Evolutionary conservation across 345 rosid genomes (phyloP).

Genomic region (Excoecaria cochinchinensis): DNA sequence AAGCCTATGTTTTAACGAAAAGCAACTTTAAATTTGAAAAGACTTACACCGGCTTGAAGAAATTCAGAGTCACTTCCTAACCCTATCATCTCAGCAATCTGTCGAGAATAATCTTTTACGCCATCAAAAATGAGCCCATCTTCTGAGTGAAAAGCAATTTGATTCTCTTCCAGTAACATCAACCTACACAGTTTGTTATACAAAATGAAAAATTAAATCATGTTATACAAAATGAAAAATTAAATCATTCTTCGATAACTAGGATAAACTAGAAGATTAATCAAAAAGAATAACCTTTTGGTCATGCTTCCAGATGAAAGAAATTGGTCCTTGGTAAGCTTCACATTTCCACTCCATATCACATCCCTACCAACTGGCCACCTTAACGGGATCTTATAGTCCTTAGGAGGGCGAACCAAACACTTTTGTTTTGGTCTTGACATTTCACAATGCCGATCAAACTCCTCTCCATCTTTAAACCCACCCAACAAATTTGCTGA

Average conservation of each 20-base stretch:
- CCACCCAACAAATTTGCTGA: constrained; percentile 72
- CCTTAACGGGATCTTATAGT: constrained; percentile 83
- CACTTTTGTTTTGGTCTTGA: constrained; percentile 51
- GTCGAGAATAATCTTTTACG: constrained; percentile 92
- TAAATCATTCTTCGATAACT: neutral
- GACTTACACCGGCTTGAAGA: constrained; percentile 89
- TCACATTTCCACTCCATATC: constrained; percentile 95
- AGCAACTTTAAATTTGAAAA: constrained; percentile 21
- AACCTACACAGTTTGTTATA: constrained; percentile 41
- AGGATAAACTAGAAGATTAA: constrained; percentile 1
- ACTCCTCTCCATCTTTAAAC: constrained; percentile 78
- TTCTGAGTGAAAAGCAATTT: constrained; percentile 90
- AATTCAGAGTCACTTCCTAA: constrained; percentile 87
- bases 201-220: constrained; percentile 4
- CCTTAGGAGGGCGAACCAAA: constrained; percentile 89
- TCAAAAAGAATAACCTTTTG: constrained; percentile 52
- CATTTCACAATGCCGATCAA: constrained; percentile 85
- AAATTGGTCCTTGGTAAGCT: constrained; percentile 92
- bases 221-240: constrained; percentile 4
- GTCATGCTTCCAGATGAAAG: constrained; percentile 98
- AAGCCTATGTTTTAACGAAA: constrained; percentile 6
- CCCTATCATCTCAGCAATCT: constrained; percentile 96
- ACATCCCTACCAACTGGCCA: constrained; percentile 98
- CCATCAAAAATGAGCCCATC: constrained; percentile 86
- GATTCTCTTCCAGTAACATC: constrained; percentile 98